Evolutionary conservation across 108 stramenopile species (phyloP).

Genomic region (Fragilariopsis cylindrus): DNA sequence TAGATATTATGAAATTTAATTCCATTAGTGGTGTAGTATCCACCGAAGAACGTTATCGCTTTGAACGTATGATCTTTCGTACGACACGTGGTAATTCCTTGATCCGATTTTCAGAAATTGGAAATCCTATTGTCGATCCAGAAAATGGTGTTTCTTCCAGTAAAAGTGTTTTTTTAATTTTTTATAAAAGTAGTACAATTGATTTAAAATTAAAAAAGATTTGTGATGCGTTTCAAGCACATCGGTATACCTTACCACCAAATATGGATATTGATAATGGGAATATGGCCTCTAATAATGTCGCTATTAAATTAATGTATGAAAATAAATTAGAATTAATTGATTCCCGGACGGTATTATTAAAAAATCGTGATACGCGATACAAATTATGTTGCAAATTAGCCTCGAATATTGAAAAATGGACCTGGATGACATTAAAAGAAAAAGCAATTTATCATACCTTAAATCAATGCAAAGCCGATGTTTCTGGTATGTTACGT

Average conservation of each 20-base stretch:
- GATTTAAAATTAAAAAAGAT: conserved; percentile 96
- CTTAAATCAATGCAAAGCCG: conserved; percentile 97
- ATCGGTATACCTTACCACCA: conserved; percentile 90
- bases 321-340: conserved; percentile 86
- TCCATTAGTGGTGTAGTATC: conserved; percentile 92
- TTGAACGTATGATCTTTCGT: conserved; percentile 98
- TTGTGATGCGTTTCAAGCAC: conserved; percentile 94
- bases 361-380: conserved; percentile 95
- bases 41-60: conserved; percentile 86
- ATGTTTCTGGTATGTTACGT: conserved; percentile 93
- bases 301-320: conserved; percentile 79
- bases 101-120: conserved; percentile 92
- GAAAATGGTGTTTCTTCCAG: conserved; percentile 70
- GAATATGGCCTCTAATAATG: conserved; percentile 87
- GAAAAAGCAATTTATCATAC: conserved; percentile 97
- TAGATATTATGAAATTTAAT: conserved; percentile 93
- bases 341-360: conserved; percentile 85
- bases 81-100: conserved; percentile 96
- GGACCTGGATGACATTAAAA: conserved; percentile 89
- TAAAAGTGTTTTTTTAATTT: conserved; percentile 96
- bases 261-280: no score
- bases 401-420: conserved; percentile 74
- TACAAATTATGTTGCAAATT: conserved; percentile 89
- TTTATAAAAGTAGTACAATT: conserved; percentile 92
- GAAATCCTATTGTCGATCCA: conserved; percentile 88